phyloP scores from a whole-genome alignment of 2,329 filamentous ascomycete species.

The Pseudodiploospora longispora region DNA sequence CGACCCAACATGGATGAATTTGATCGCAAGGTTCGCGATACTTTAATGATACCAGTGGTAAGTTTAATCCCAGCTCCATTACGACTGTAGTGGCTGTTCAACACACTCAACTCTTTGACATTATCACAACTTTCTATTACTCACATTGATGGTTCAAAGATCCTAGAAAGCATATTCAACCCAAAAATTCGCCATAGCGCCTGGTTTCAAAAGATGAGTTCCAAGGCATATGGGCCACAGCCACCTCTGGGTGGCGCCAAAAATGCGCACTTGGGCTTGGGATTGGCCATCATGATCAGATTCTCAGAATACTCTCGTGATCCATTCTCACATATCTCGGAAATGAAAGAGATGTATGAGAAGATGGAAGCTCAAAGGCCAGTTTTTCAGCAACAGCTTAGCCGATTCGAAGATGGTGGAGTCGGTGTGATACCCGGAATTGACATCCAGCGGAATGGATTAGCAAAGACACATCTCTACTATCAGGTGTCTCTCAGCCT shows the following conservation, averaged over 20 bases:
- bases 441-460: neutral
- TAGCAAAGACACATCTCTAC: slow-evolving; percentile 4
- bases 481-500: slow-evolving; percentile 3
- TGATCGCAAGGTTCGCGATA: slow-evolving; percentile 20
- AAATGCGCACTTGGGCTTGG: slow-evolving; percentile 5
- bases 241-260: neutral
- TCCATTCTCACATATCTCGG: slow-evolving; percentile 10
- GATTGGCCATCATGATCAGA: slow-evolving; percentile 9
- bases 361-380: slow-evolving; percentile 11
- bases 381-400: slow-evolving; percentile 1
- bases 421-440: neutral
- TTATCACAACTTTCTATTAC: too few species aligned
- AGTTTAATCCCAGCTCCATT: slow-evolving; percentile 1
- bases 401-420: neutral
- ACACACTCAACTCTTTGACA: too few species aligned
- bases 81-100: neutral
- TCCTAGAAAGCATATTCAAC: slow-evolving; percentile 25
- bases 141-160: slow-evolving; percentile 10
- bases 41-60: slow-evolving; percentile 25
- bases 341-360: slow-evolving; percentile 13
- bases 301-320: slow-evolving; percentile 14
- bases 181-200: slow-evolving; percentile 16
- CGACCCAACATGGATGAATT: slow-evolving; percentile 19
- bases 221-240: neutral
- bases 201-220: slow-evolving; percentile 12